These are phyloP conservation scores for Chlorella sp. DNA, from an alignment of 139 green algal genomes.

Conservation along the genomic window DNA sequence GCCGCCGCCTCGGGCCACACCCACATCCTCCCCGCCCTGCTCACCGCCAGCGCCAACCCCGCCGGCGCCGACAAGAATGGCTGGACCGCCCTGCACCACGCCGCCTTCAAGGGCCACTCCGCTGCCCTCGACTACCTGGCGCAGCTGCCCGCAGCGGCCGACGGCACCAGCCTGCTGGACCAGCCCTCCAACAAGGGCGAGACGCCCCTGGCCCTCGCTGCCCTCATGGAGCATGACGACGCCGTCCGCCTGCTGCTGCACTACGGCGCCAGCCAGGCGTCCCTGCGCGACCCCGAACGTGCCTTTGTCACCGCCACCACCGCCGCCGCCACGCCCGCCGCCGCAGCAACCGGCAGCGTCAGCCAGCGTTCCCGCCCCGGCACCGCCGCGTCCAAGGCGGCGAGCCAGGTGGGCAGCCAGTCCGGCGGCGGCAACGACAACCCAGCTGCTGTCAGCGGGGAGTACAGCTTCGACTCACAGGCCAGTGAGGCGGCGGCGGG, in stretches of 20 bases:
- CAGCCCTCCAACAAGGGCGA: background rate
- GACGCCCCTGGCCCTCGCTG: slow-evolving; percentile 2
- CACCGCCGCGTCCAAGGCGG: background rate
- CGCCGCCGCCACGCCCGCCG: background rate
- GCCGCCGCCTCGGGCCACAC: background rate
- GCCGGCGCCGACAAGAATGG: background rate
- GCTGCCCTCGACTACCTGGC: background rate
- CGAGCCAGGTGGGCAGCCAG: background rate
- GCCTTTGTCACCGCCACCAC: background rate
- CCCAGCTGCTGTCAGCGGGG: background rate
- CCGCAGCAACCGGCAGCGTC: background rate
- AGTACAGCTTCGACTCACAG: background rate
- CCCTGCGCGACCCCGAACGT: background rate
- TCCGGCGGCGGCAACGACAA: background rate
- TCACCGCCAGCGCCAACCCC: background rate
- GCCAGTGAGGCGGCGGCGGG: background rate
- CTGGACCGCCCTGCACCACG: slow-evolving; percentile 8
- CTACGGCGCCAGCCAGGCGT: background rate
- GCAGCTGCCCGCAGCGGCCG: too few relatives aligned
- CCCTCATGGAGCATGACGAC: background rate
- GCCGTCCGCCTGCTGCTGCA: slow-evolving; percentile 1
- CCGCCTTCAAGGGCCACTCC: slow-evolving; percentile 1
- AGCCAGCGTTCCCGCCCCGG: background rate
- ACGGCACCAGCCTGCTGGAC: background rate
- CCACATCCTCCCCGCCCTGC: background rate